Evolutionary conservation across 768 basidiomycete species (phyloP), one percentile per base, ranked within the genome.

Genomic region (Inosperma sp.): DNA sequence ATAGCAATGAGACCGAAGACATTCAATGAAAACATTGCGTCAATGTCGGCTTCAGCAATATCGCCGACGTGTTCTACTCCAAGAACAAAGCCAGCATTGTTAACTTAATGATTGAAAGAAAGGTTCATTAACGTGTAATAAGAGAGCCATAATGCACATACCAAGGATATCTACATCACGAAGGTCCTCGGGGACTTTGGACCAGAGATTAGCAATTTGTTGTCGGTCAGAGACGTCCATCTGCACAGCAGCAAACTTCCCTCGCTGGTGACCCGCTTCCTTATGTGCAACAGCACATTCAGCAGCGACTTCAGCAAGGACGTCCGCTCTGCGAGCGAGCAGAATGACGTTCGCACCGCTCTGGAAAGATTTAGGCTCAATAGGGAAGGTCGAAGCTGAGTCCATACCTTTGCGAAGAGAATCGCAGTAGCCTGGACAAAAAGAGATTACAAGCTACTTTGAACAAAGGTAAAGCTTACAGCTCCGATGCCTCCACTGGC

Each of bases 401-500:
- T 48, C 12, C 61, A n/a, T 57, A 88, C 89, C 74, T 84, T 93
- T 34, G 93, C 93, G 56, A 95, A 96, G 41, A 96, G 78, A 39
- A 92, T 60, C 29, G 93, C 93, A 3, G 93, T 85, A 4, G 88
- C 89, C 89, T 93, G n/a, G n/a, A 50, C 9, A 52, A 50, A 31
- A 17, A 16, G 23, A 43, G 10, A 21, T 22, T 43, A 12, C 45
- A 14, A 9, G 37, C 1, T 45, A 30, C 43, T 40, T 23, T 41
- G 23, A 29, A 26, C 14, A 31, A 39, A 44, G 14, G 27, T 27
- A 3, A 16, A 17, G 68, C 84, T 64, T 61, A 90, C 89, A 49
- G 90, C 86, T 49, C 93, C 93, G 56, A 95, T 95, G 36, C 93
- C 93, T 35, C 85, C 80, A 64, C 87, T 89, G 4, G 93, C 92